Evolutionary conservation across 805 yeast genomes (phyloP), one percentile per base, ranked within the genome.

Genomic region (Nakazawaea sp.): DNA sequence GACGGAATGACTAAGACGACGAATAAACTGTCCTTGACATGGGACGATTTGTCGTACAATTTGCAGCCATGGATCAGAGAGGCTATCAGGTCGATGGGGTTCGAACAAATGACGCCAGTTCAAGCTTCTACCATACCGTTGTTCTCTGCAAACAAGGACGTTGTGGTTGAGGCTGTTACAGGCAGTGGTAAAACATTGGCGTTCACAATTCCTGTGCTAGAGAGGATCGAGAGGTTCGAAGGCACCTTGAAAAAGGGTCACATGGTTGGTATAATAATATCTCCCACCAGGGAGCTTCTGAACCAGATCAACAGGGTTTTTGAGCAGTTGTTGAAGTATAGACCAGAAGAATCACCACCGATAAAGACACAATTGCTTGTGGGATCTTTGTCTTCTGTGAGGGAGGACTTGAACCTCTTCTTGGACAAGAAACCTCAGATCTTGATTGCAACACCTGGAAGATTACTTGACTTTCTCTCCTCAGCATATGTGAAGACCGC

Each of bases 181-280:
- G 98, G 98, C 0, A 88, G 97, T 0, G 98, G 98, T n/a, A 92
- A 92, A 55, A 92, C 98, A 0, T 57, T 89, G n/a, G 82, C 97
- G 3, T 92, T 84, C 62, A 75, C 79, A 4, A 68, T 92, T 2
- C 98, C 98, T 0, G 70, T 84, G 1, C 50, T 88, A 4, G 90
- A 88, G 48, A 80, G 78, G 46, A 58, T 88, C 6, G 47, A 53
- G n/a, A 57, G 45, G 23, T 46, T 48, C 26, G 59, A 59, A 17
- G 25, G 42, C 15, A 61, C 60, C 3, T 50, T 71, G 16, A 70
- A 65, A 41, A 70, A 68, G 43, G 94, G 92, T 9, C 80, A 79
- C 43, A 73, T 86, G 53, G 72, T 78, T 41, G 84, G 84, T 0
- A 58, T 90, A 2, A 69, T 90, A 2, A 55, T 90, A 5, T 75